Conservation (phyloP, 768 basidiomycete species). For the Suillus plorans region DNA sequence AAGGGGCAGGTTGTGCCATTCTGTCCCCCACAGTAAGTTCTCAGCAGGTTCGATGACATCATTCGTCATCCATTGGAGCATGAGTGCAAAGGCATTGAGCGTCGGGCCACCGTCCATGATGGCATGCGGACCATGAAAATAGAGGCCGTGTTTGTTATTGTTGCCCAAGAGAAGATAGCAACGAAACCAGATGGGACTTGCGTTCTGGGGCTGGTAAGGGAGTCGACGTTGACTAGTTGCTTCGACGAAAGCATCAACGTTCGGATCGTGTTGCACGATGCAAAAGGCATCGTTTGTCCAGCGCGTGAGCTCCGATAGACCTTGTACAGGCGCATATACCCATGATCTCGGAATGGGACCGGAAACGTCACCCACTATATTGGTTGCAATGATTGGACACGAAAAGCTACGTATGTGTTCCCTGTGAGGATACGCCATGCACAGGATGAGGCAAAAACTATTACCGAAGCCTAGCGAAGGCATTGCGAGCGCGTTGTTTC, state of each 20-base stretch:
- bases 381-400: conserved; percentile 15
- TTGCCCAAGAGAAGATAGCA: conserved; percentile 15
- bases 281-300: conserved; percentile 24
- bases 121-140: conserved; percentile 22
- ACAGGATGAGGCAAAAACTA: background rate
- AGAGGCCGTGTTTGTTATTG: conserved; percentile 20
- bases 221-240: conserved; percentile 12
- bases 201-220: conserved; percentile 15
- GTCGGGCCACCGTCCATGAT: conserved; percentile 24
- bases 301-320: conserved; percentile 14
- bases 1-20: conserved; percentile 26
- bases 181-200: conserved; percentile 6
- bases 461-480: conserved; percentile 15
- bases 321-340: conserved; percentile 21
- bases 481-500: conserved; percentile 6
- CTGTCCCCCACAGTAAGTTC: conserved; percentile 13
- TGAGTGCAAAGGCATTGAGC: conserved; percentile 19
- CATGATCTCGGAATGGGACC: conserved; percentile 6
- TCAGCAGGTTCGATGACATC: conserved; percentile 5
- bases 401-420: conserved; percentile 5
- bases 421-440: background rate
- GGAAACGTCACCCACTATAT: conserved; percentile 4
- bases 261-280: conserved; percentile 16
- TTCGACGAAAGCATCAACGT: conserved; percentile 18
- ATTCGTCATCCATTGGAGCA: conserved; percentile 16